A percentile compares a stretch with the other conserved stretches of the same genome.
phyloP scores from a whole-genome alignment of 1,139 yeast genomes.

The Yarrowia galli region DNA sequence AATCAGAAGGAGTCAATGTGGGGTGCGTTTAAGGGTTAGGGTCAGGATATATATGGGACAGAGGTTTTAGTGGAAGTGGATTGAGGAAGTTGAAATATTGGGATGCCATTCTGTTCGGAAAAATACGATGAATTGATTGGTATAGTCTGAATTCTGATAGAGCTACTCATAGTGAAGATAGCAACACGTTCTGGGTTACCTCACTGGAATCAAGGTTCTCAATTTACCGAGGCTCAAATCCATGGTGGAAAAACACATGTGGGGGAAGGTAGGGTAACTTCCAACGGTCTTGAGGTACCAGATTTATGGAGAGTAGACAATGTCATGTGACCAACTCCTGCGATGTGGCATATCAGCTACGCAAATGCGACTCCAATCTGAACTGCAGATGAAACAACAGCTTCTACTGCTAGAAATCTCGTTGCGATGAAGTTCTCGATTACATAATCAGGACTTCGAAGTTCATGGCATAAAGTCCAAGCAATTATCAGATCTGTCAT shows the following conservation, averaged over 20 bases:
- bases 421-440: no score
- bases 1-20: not conserved
- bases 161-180: not conserved
- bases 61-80: no score
- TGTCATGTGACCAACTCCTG: no score
- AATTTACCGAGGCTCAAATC: conserved; percentile 22
- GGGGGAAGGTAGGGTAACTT: conserved; percentile 17
- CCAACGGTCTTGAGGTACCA: not conserved
- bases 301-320: no score
- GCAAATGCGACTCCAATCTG: no score
- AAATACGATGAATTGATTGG: not conserved
- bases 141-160: no score
- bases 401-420: no score
- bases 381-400: no score
- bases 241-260: conserved; percentile 21
- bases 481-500: no score
- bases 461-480: no score
- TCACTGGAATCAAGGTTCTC: not conserved
- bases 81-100: not conserved
- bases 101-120: not conserved
- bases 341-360: no score
- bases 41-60: not conserved
- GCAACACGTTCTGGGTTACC: not conserved
- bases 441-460: no score
- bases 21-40: conserved; percentile 22